Percentiles rank a stretch among this genome's conserved stretches.
Evolutionary conservation across 2,329 filamentous ascomycete genomes (phyloP).

Genomic region (Colletotrichum salicis): DNA sequence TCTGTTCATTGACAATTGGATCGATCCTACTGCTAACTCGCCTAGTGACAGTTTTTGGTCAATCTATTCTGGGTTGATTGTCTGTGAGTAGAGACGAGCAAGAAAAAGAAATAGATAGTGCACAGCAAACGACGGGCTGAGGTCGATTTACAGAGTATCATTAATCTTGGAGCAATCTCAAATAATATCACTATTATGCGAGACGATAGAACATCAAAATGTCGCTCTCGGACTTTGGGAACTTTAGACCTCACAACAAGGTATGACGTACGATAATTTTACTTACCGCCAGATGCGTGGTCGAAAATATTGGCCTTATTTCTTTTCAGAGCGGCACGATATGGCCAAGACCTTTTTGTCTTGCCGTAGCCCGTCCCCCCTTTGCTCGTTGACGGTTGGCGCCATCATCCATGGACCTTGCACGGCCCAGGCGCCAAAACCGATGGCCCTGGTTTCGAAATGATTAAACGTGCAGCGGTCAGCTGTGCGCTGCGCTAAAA

Average conservation of each 20-base stretch:
- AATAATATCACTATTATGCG: background rate
- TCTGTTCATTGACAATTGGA: background rate
- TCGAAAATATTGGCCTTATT: conserved; percentile 3
- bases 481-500: background rate
- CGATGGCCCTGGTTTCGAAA: conserved; percentile 17
- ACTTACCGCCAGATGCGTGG: conserved; percentile 10
- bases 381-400: conserved; percentile 3
- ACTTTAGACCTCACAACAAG: background rate
- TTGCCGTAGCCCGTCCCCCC: background rate
- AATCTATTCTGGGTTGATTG: background rate
- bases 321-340: conserved; percentile 21
- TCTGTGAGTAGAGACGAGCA: background rate
- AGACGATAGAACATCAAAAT: background rate
- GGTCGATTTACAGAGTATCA: background rate
- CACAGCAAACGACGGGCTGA: background rate
- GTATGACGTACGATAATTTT: conserved; percentile 8
- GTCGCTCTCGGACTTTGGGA: too few relatives aligned
- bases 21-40: background rate
- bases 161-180: background rate
- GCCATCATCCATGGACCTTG: conserved; percentile 20
- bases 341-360: background rate
- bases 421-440: background rate
- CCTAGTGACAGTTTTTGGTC: too few relatives aligned
- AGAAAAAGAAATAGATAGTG: background rate
- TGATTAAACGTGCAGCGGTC: conserved; percentile 25